phyloP scores from a whole-genome alignment of 1,139 yeast species.

The Suhomyces guaymorum region DNA sequence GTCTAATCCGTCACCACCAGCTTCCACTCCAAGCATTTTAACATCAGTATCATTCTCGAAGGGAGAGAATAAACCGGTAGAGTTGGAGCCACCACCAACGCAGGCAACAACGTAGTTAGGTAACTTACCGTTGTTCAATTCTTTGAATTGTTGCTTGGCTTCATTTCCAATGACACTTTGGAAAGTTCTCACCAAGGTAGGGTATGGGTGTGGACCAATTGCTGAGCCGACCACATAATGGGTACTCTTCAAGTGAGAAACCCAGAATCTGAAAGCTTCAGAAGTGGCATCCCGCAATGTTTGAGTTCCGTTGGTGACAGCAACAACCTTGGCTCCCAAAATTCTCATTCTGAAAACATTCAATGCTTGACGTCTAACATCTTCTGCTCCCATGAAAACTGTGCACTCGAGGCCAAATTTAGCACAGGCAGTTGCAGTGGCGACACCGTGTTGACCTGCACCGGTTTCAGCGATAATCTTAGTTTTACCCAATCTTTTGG shows the following conservation, averaged over 20 bases:
- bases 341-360: conserved; percentile 97
- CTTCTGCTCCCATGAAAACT: conserved; percentile 99
- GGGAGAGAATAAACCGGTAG: conserved; percentile 94
- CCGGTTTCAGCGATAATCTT: conserved; percentile 98
- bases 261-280: conserved; percentile 97
- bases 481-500: conserved; percentile 87
- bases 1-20: conserved; percentile 96
- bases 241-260: conserved; percentile 77
- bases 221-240: conserved; percentile 98
- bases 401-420: conserved; percentile 94
- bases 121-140: conserved; percentile 72
- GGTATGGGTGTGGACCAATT: conserved; percentile 99
- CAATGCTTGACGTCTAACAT: conserved; percentile 95
- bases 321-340: conserved; percentile 91
- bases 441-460: conserved; percentile 99
- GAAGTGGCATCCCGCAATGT: conserved; percentile 97
- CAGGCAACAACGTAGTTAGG: conserved; percentile 97
- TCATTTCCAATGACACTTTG: conserved; percentile 96
- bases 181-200: conserved; percentile 96
- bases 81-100: conserved; percentile 98
- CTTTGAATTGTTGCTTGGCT: conserved; percentile 85
- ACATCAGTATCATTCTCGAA: conserved; percentile 81
- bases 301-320: conserved; percentile 92
- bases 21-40: conserved; percentile 89
- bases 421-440: conserved; percentile 99